phyloP scores from a whole-genome alignment of 139 green algal species.

The Zygnema cylindricum region DNA sequence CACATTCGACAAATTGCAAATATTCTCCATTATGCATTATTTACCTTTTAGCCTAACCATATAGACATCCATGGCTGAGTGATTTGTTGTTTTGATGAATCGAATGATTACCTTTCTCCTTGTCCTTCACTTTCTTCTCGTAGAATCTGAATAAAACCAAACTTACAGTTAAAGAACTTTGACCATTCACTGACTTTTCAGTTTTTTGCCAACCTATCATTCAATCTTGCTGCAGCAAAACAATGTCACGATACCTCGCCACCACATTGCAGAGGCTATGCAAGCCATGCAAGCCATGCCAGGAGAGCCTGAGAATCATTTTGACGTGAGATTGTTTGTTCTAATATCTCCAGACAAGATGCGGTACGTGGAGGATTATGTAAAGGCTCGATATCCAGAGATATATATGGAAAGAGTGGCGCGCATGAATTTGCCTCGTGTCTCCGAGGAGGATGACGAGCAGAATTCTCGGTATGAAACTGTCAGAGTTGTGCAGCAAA shows the following conservation, averaged over 20 bases:
- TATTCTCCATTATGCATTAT: too few relatives aligned
- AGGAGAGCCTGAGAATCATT: not conserved
- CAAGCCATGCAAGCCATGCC: not conserved
- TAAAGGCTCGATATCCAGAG: constrained; percentile 32
- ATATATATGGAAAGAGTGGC: constrained; percentile 35
- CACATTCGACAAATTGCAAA: too few relatives aligned
- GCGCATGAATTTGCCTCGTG: constrained; percentile 1
- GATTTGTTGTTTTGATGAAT: too few relatives aligned
- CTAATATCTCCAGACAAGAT: constrained; percentile 15
- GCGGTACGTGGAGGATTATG: constrained; percentile 37
- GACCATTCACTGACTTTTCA: not conserved
- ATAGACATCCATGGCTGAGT: too few relatives aligned
- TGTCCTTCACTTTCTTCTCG: not conserved
- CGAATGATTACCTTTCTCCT: not conserved
- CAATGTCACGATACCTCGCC: constrained; percentile 1
- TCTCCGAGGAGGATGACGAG: constrained; percentile 4
- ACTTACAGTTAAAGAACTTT: not conserved
- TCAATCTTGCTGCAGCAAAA: constrained; percentile 1
- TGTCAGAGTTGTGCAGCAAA: not conserved
- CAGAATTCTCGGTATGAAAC: not conserved
- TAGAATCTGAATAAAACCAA: not conserved
- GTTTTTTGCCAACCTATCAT: not conserved
- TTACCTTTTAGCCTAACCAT: too few relatives aligned
- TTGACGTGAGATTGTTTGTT: constrained; percentile 20
- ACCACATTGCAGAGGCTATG: constrained; percentile 26